Evolutionary conservation across 2,329 filamentous ascomycete genomes (phyloP).

Genomic region (Tolypocladium album): DNA sequence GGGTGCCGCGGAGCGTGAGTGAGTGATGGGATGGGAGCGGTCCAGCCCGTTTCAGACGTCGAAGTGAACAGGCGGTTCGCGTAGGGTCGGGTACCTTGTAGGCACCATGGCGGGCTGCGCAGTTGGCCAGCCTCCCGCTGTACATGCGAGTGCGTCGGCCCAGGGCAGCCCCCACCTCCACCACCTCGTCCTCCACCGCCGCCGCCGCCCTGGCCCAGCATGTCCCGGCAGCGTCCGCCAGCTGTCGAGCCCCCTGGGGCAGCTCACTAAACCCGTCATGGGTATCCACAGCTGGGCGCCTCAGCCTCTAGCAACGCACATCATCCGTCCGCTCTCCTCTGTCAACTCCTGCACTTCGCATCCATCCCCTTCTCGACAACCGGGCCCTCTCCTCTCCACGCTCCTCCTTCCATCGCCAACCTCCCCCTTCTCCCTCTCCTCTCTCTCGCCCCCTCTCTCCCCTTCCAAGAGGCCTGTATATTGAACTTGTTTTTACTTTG

Average conservation of each 20-base stretch:
- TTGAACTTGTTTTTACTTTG: conserved; percentile 19
- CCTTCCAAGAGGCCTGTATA: conserved; percentile 25
- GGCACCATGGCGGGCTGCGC: neutral
- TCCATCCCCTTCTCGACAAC: conserved; percentile 10
- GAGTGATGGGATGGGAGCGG: neutral
- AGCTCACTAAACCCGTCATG: neutral
- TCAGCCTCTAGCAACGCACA: neutral
- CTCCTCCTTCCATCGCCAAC: conserved; percentile 12
- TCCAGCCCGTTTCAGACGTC: neutral
- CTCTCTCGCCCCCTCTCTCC: conserved; percentile 5
- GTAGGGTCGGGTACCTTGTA: too few species aligned
- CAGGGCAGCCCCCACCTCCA: neutral
- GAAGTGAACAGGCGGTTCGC: too few species aligned
- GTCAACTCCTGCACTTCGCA: conserved; percentile 3
- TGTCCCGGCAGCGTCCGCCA: neutral
- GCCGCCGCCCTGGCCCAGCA: neutral
- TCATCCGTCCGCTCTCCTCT: neutral
- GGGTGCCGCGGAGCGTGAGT: neutral
- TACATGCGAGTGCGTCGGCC: neutral
- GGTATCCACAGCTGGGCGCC: neutral
- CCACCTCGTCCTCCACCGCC: neutral
- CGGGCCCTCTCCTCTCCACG: conserved; percentile 11
- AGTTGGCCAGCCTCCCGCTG: neutral
- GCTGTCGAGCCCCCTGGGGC: neutral
- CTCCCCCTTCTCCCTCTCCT: conserved; percentile 3